A percentile compares a stretch with the other conserved stretches of the same genome.
Conservation (phyloP, 2,329 filamentous ascomycete genomes). For the Nothophoma quercina region DNA sequence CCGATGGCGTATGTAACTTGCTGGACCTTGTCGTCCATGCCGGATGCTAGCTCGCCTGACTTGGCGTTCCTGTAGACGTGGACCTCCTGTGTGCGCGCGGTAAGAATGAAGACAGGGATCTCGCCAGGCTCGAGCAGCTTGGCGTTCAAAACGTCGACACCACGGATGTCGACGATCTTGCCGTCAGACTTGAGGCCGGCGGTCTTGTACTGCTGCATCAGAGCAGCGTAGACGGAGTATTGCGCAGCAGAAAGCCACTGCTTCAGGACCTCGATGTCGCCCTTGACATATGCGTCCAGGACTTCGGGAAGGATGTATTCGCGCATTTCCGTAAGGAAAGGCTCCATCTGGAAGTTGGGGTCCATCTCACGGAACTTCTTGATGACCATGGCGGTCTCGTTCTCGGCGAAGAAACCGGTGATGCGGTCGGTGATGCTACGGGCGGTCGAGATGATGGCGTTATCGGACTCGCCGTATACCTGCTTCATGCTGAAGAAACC, state of each 20-base stretch:
- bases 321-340: constrained; percentile 92
- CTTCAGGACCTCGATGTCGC: constrained; percentile 87
- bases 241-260: constrained; percentile 96
- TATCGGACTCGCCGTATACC: constrained; percentile 95
- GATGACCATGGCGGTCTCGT: constrained; percentile 96
- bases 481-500: constrained; percentile 85
- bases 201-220: constrained; percentile 94
- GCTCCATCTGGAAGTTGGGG: constrained; percentile 91
- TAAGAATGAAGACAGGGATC: constrained; percentile 95
- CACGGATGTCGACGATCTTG: constrained; percentile 91
- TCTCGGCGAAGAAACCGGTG: constrained; percentile 96
- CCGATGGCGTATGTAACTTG: constrained; percentile 98
- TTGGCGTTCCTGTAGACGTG: constrained; percentile 96
- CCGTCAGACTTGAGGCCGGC: constrained; percentile 94
- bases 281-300: constrained; percentile 96
- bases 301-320: constrained; percentile 98
- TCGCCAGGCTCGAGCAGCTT: constrained; percentile 85
- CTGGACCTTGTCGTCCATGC: constrained; percentile 99
- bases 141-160: constrained; percentile 86
- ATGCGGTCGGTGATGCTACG: constrained; percentile 93
- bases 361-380: constrained; percentile 98
- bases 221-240: constrained; percentile 94
- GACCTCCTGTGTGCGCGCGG: constrained; percentile 94
- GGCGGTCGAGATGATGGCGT: constrained; percentile 90
- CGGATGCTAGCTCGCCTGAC: constrained; percentile 85